Evolutionary conservation across 2,329 filamentous ascomycete genomes (phyloP), one percentile per base, ranked within the genome.

Genomic region (Escovopsis sp.): DNA sequence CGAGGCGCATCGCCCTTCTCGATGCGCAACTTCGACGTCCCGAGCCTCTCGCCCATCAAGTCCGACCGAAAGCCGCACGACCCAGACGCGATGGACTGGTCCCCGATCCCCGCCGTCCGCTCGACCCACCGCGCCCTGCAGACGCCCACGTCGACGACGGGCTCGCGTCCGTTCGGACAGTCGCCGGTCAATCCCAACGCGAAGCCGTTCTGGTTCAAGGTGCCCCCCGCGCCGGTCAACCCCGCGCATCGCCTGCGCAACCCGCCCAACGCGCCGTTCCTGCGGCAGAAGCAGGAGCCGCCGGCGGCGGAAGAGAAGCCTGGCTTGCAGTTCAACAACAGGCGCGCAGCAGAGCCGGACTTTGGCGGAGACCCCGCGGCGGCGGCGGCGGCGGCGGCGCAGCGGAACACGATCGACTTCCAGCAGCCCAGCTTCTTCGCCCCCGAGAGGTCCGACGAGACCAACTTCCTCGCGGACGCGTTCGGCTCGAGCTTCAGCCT

Each of bases 61-160:
- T 20, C 34, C 25, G 33, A 44, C 2, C 47, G 48, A 31, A 46
- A 53, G 16, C 40, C 53, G 1, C 59, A 64, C 8, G 63, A 70
- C 43, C 64, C 63, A 1, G 73, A 81, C 33, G 71, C 72, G 42
- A 87, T 88, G 83, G 83, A 87, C 52, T 85, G 81, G 76, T 73
- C 77, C 2, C 79, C 79, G 1, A 76, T 75, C 0, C 44, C 41
- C 11, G 43, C 31, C 6, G 39, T 39, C 20, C 62, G 65, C 42
- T 68, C 70, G n/a, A 62, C 65, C 39, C 62, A 76, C 45, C 70
- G 72, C 41, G 72, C 71, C 8, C 77, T 78, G 53, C 68, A 64
- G 45, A 20, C 20, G 20, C 59, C 67, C 36, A 57, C 62, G 37
- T 57, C 65, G 31, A 50, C 63, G 13, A 56, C 63, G 35, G 58